Evolutionary conservation across 2,329 filamentous ascomycete genomes (phyloP), one percentile per base, ranked within the genome.

Genomic region (Graphiopsis chlorocephala): DNA sequence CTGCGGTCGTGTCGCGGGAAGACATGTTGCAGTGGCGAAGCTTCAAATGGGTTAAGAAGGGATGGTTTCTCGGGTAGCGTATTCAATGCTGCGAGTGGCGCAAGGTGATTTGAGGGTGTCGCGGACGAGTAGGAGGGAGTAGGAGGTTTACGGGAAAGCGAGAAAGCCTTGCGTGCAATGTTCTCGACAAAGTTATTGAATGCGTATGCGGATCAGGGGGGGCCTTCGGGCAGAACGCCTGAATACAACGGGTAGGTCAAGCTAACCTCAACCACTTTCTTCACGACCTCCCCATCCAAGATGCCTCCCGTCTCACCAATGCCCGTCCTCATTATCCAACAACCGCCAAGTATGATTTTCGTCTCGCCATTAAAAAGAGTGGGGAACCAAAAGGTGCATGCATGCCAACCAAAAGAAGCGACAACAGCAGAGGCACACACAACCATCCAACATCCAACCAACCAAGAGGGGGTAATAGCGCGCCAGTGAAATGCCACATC

Each of bases 401-500:
- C 29, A 38, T 56, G 53, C 29, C 29, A 31, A 10, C 26, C 12
- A 28, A 31, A 53, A 2, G n/a, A 56, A 50, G 47, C 17, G 47
- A n/a, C 53, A 12, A 26, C 47, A 20, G 29, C 29, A 45, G n/a
- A 45, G 38, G n/a, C 38, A 45, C 38, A 42, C 48, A 15, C 48
- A 42, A 10, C 33, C 52, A 42, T 14, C 29, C 23, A 28, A 25
- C 11, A 17, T n/a, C n/a, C 14, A 61, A 38, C 25, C 47, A 33
- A 50, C 23, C 20, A 50, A 31, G 28, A 45, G 58, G 29, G 59
- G 60, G 58, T 62, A 62, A 62, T 62, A 62, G 60, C 60, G 60
- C 60, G 60, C 60, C 60, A 62, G 60, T 62, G 48, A 62, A 62
- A 62, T 62, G 60, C 60, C 26, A 60, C 57, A n/a, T 42, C 56